phyloP scores from a whole-genome alignment of 2,329 filamentous ascomycete genomes.

The Aspergillus brunneoviolaceus region DNA sequence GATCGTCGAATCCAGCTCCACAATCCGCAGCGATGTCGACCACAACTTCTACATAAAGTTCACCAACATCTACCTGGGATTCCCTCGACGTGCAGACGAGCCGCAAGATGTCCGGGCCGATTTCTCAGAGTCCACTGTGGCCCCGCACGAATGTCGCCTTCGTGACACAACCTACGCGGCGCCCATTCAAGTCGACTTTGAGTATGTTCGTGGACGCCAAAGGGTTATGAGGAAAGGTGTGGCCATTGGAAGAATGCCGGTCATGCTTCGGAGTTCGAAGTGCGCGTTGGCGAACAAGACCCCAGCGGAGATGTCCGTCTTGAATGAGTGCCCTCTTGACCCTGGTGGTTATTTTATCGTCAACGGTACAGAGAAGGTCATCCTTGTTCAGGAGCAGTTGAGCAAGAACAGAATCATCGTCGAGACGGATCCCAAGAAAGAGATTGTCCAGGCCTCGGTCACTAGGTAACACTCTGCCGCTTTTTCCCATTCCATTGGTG shows the following conservation, averaged over 20 bases:
- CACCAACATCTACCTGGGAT: conserved; percentile 83
- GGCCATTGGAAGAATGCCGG: conserved; percentile 83
- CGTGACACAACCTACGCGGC: conserved; percentile 98
- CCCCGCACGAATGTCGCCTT: conserved; percentile 92
- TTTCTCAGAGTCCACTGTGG: conserved; percentile 57
- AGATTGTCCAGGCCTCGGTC: conserved; percentile 90
- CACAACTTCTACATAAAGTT: conserved; percentile 91
- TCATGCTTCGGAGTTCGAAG: conserved; percentile 96
- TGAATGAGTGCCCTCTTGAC: conserved; percentile 95
- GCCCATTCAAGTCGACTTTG: conserved; percentile 88
- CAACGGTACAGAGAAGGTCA: conserved; percentile 96
- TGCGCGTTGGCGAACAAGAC: conserved; percentile 82
- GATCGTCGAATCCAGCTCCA: conserved; percentile 87
- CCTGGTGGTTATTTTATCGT: conserved; percentile 98
- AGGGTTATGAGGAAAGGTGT: conserved; percentile 72
- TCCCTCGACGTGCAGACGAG: conserved; percentile 75
- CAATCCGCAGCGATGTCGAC: conserved; percentile 87
- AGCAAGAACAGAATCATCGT: conserved; percentile 99
- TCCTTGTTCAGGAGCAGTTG: conserved; percentile 94
- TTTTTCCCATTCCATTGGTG: neutral
- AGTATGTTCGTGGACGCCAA: conserved; percentile 79
- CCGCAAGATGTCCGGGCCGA: conserved; percentile 54
- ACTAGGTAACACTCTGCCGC: conserved; percentile 54
- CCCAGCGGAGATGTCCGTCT: conserved; percentile 81
- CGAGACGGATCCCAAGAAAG: conserved; percentile 87